Conservation (phyloP, 331 rosid genomes). For the Saraca asoca region DNA sequence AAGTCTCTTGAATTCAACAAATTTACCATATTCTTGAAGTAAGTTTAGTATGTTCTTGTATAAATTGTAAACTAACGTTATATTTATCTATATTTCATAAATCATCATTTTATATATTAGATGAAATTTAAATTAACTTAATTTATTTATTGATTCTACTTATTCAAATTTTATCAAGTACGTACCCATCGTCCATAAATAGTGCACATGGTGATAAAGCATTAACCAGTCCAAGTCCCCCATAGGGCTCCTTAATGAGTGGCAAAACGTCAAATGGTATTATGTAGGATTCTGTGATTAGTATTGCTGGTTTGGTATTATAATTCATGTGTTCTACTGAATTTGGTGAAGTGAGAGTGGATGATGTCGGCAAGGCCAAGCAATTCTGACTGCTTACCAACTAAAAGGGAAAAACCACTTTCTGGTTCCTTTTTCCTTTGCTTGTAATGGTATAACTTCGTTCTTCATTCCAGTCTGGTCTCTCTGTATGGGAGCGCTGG, state of each 20-base stretch:
- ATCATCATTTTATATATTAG: too few species aligned
- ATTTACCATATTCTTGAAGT: too few species aligned
- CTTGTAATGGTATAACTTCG: slow-evolving; percentile 54
- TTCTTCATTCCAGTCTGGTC: slow-evolving; percentile 67
- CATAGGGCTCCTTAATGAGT: slow-evolving; percentile 29
- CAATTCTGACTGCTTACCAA: slow-evolving; percentile 87
- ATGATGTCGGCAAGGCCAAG: slow-evolving; percentile 81
- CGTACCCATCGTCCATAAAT: slow-evolving; percentile 19
- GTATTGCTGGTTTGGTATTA: slow-evolving; percentile 37
- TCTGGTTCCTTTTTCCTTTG: slow-evolving; percentile 22
- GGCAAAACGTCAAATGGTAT: slow-evolving; percentile 37
- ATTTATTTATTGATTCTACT: slow-evolving; percentile 27
- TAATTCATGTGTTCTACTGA: slow-evolving; percentile 25
- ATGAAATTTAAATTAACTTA: too few species aligned
- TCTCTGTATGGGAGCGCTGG: slow-evolving; percentile 60
- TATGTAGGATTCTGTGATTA: slow-evolving; percentile 41
- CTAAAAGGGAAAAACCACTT: slow-evolving; percentile 48
- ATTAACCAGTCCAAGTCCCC: neutral
- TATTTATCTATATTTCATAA: too few species aligned
- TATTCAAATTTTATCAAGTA: neutral
- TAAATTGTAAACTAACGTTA: too few species aligned
- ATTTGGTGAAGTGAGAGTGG: slow-evolving; percentile 62
- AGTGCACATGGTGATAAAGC: slow-evolving; percentile 9
- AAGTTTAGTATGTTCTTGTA: too few species aligned
- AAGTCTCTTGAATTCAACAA: too few species aligned